Evolutionary conservation across 2,329 filamentous ascomycete species (phyloP).

Genomic region (Myotisia sp.): DNA sequence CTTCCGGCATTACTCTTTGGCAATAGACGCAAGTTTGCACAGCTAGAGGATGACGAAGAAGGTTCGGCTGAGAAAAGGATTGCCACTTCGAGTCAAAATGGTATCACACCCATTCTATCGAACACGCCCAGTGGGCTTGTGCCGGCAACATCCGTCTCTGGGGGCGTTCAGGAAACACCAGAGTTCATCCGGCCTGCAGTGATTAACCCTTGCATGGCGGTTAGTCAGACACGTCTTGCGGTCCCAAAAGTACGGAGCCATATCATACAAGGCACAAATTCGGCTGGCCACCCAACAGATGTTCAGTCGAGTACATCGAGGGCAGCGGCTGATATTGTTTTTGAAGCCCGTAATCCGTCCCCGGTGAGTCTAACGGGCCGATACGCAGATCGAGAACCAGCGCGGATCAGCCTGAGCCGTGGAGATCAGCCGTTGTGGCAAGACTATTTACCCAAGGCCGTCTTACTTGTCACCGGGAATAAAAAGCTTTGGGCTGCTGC

Average conservation of each 20-base stretch:
- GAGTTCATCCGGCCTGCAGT: conserved; percentile 82
- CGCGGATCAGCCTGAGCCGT: conserved; percentile 67
- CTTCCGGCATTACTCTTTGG: conserved; percentile 74
- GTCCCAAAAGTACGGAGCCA: conserved; percentile 75
- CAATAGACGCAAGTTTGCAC: conserved; percentile 74
- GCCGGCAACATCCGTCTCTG: conserved; percentile 49
- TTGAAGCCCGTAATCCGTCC: conserved; percentile 77
- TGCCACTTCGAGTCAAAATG: conserved; percentile 45
- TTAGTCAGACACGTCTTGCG: conserved; percentile 72
- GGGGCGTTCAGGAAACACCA: conserved; percentile 49
- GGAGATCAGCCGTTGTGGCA: conserved; percentile 77
- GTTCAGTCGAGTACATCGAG: conserved; percentile 29
- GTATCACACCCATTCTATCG: conserved; percentile 58
- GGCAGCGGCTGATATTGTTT: conserved; percentile 54
- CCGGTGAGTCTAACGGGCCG: conserved; percentile 45
- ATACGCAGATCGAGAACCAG: conserved; percentile 58
- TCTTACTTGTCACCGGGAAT: conserved; percentile 83
- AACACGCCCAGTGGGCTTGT: conserved; percentile 68
- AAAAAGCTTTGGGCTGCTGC: conserved; percentile 82
- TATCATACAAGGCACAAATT: conserved; percentile 67
- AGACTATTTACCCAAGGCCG: conserved; percentile 74
- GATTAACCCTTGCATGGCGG: conserved; percentile 62
- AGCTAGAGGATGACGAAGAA: conserved; percentile 63
- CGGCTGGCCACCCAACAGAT: conserved; percentile 30
- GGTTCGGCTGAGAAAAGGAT: conserved; percentile 46